Conservation (phyloP, 768 basidiomycete genomes). For the Lactarius tabidus region DNA sequence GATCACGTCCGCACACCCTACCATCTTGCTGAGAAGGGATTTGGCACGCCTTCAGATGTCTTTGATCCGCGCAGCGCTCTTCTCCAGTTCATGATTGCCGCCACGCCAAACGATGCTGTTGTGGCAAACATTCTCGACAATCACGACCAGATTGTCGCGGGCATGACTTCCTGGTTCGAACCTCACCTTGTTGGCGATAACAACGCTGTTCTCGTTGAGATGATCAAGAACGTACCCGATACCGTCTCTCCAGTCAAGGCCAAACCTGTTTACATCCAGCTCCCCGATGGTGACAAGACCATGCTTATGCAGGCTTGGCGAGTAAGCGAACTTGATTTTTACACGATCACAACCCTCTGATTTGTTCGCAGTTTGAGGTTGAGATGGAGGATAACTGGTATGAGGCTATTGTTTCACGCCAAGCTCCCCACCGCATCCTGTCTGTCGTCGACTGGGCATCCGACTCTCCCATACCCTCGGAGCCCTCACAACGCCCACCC, state of each 20-base stretch:
- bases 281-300: conserved; percentile 58
- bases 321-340: conserved; percentile 37
- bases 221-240: conserved; percentile 66
- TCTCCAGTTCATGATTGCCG: conserved; percentile 75
- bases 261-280: conserved; percentile 74
- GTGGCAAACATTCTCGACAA: conserved; percentile 47
- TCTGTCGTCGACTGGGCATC: conserved; percentile 95
- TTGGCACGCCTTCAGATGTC: conserved; percentile 6
- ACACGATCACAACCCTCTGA: not conserved
- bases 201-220: conserved; percentile 37
- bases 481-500: conserved; percentile 27
- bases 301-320: conserved; percentile 80
- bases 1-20: conserved; percentile 42
- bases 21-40: conserved; percentile 31
- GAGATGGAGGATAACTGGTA: conserved; percentile 98
- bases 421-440: conserved; percentile 72
- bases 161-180: conserved; percentile 44
- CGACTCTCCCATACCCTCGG: conserved; percentile 53
- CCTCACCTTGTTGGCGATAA: conserved; percentile 45
- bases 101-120: conserved; percentile 51
- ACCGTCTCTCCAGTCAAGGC: conserved; percentile 79
- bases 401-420: conserved; percentile 76
- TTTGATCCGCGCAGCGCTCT: conserved; percentile 52
- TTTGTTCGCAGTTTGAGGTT: conserved; percentile 62
- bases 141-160: conserved; percentile 46